Evolutionary conservation across 2,329 filamentous ascomycete genomes (phyloP).

Genomic region (Aspergillus sp.): DNA sequence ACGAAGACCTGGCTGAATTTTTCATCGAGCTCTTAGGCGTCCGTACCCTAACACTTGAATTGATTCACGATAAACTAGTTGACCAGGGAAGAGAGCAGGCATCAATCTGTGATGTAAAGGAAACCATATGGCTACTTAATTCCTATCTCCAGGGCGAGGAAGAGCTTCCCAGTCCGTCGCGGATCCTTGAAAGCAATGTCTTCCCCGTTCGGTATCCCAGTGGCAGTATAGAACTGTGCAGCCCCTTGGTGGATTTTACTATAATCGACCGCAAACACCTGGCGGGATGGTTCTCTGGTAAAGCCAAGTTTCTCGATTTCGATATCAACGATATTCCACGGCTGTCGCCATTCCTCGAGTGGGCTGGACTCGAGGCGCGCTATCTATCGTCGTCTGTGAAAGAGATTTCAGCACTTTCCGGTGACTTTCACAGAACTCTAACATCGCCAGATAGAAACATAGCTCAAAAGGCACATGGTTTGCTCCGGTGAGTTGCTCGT

Average conservation of each 20-base stretch:
- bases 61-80: constrained; percentile 6
- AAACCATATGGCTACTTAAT: constrained; percentile 6
- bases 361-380: constrained; percentile 2
- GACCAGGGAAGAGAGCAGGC: constrained; percentile 1
- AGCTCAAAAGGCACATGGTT: constrained; percentile 4
- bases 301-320: constrained; percentile 6
- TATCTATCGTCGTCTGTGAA: constrained; percentile 8
- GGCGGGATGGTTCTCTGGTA: constrained; percentile 1
- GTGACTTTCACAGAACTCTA: constrained; percentile 1
- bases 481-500: constrained; percentile 5
- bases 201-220: constrained; percentile 5
- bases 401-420: constrained; percentile 4
- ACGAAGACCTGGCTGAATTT: constrained; percentile 2
- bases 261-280: constrained; percentile 9
- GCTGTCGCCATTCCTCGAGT: constrained; percentile 5
- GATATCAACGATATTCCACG: constrained; percentile 2
- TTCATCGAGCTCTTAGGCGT: constrained; percentile 5
- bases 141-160: constrained; percentile 3
- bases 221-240: constrained; percentile 2
- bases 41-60: constrained; percentile 5
- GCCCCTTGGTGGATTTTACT: constrained; percentile 1
- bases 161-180: background rate
- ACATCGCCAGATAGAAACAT: constrained; percentile 2
- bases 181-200: background rate
- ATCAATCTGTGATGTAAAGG: constrained; percentile 4